Evolutionary conservation across 2,329 filamentous ascomycete species (phyloP), one percentile per base, ranked within the genome.

Genomic region (Coniochaeta prunicola): DNA sequence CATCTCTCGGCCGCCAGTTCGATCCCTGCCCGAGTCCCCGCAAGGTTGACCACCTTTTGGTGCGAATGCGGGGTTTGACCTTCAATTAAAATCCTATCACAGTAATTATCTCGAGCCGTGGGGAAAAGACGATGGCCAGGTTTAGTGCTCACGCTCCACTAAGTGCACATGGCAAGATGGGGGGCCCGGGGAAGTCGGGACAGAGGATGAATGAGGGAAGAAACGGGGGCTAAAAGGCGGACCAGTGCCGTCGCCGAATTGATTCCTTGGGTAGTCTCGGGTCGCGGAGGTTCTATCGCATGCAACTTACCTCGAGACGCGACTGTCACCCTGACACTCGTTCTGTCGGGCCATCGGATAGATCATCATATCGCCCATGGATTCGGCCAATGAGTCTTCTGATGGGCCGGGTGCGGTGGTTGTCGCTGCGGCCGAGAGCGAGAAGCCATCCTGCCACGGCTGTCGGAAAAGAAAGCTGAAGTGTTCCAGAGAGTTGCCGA

Each of bases 381-480:
- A 50, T 26, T 9, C 45, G 45, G 9, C 26, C 19, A 50, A 50
- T 17, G 45, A 50, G n/a, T n/a, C n/a, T 26, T 4, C 45, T 9
- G 45, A 26, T 26, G 45, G 45, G 7, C 45, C 45, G n/a, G 28
- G 45, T 21, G 19, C 45, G 10, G 45, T 30, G 24, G 45, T 17
- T n/a, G 45, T 21, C 13, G 6, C n/a, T 7, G 13, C 8, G 45
- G 4, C 12, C 9, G 36, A 45, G 56, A 48, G 4, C 45, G 36
- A 45, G 56, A 48, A 26, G 19, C 34, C 58, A 13, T 59, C 58
- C 17, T 59, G 58, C 26, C 58, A 59, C 17, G 58, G 58, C 5
- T 59, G 58, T 21, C 21, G 58, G 9, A 59, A 57, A 42, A 53
- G 58, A 21, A 59, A 59, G 36, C 38, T 59, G 15, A 56, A 42